A percentile compares a stretch with the other conserved stretches of the same genome.
Evolutionary conservation across 805 yeast species (phyloP).

Genomic region (Grigorovia transvaalensis): DNA sequence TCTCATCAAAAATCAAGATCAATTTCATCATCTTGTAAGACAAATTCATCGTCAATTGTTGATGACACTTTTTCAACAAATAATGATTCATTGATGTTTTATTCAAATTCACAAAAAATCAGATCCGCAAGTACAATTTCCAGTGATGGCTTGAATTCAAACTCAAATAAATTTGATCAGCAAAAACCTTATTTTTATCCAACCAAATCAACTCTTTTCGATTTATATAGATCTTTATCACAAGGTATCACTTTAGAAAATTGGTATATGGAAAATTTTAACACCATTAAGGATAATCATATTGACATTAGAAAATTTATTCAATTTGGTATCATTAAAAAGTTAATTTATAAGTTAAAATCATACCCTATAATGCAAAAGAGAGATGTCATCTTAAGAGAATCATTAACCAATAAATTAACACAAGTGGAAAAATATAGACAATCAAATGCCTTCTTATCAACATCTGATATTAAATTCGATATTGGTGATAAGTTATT

Average conservation of each 20-base stretch:
- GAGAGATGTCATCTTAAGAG: slow-evolving; percentile 7
- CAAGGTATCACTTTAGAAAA: slow-evolving; percentile 69
- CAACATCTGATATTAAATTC: slow-evolving; percentile 27
- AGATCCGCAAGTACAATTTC: slow-evolving; percentile 15
- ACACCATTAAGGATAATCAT: slow-evolving; percentile 36
- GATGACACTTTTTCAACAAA: background rate
- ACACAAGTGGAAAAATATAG: slow-evolving; percentile 1
- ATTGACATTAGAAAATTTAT: slow-evolving; percentile 80
- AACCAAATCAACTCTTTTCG: slow-evolving; percentile 55
- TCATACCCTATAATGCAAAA: slow-evolving; percentile 53
- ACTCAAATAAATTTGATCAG: background rate
- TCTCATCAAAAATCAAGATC: slow-evolving; percentile 1
- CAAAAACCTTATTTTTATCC: slow-evolving; percentile 32
- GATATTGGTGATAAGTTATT: slow-evolving; percentile 25
- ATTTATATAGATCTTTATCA: slow-evolving; percentile 63
- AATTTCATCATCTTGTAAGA: slow-evolving; percentile 3
- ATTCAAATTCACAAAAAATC: slow-evolving; percentile 1
- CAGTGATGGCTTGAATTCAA: slow-evolving; percentile 4
- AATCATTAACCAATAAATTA: slow-evolving; percentile 10
- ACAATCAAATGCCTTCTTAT: slow-evolving; percentile 13
- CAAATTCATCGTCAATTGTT: background rate
- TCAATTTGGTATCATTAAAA: slow-evolving; percentile 76
- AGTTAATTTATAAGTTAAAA: slow-evolving; percentile 71
- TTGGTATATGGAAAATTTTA: slow-evolving; percentile 67
- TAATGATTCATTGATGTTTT: background rate